Percentiles rank a stretch among this genome's conserved stretches.
These are phyloP conservation scores for Zymoseptoria passerinii DNA, from an alignment of 2,329 filamentous ascomycete genomes.

Conservation along the genomic window DNA sequence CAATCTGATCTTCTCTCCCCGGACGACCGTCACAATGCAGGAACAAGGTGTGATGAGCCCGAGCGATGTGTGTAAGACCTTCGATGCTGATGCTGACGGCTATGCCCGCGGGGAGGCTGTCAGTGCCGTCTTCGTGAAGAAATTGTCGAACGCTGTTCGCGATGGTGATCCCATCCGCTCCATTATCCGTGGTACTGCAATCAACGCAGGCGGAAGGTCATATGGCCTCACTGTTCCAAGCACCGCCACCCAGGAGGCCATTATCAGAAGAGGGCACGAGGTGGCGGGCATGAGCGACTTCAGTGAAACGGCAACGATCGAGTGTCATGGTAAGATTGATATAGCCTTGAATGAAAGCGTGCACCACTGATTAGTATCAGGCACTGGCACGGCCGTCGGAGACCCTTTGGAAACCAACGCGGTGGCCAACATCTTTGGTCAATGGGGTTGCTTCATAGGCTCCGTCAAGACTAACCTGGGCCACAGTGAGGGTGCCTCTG, in stretches of 20 bases:
- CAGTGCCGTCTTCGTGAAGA: slow-evolving; percentile 44
- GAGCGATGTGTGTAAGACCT: slow-evolving; percentile 21
- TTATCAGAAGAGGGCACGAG: slow-evolving; percentile 31
- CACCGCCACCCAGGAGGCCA: slow-evolving; percentile 26
- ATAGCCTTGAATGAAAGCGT: too few species aligned
- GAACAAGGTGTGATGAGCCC: slow-evolving; percentile 26
- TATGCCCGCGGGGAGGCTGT: slow-evolving; percentile 48
- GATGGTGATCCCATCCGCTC: slow-evolving; percentile 9
- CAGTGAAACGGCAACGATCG: slow-evolving; percentile 10
- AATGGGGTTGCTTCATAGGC: slow-evolving; percentile 1
- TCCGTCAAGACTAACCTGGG: slow-evolving; percentile 10
- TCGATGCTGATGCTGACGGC: slow-evolving; percentile 37
- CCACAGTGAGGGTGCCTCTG: slow-evolving; percentile 10
- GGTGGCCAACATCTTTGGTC: slow-evolving; percentile 5
- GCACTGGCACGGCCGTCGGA: slow-evolving; percentile 22
- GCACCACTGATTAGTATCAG: too few species aligned
- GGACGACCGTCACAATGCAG: slow-evolving; percentile 16
- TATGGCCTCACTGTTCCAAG: slow-evolving; percentile 37
- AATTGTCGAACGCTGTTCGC: slow-evolving; percentile 35
- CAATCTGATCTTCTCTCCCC: slow-evolving; percentile 18
- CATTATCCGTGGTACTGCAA: slow-evolving; percentile 6
- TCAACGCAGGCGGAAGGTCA: slow-evolving; percentile 7
- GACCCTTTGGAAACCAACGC: slow-evolving; percentile 18
- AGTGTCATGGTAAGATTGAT: too few species aligned
- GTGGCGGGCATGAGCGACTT: slow-evolving; percentile 25